Base-by-base conservation (phyloP, 228 moss, liverwort and hornwort species). In the Sphagnum fallax region DNA sequence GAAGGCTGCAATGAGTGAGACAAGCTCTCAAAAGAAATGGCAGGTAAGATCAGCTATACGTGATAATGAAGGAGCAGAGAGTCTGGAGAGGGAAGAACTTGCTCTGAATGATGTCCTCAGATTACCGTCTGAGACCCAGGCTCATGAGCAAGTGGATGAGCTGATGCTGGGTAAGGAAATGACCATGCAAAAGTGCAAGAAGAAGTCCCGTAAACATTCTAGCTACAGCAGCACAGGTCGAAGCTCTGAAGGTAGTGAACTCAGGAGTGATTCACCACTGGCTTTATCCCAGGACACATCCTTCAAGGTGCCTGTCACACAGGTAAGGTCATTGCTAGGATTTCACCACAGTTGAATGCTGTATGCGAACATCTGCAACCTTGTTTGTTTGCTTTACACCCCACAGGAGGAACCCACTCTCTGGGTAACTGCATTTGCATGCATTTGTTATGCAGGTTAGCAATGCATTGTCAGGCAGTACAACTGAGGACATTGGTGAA, bases 241-340 rank as follows among this genome's bases (percentile, higher is more conserved):
- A 69, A 83, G 74, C 72, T 79, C 83, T 79, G 74, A 61, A 65
- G 71, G 71, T 48, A 69, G 66, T 58, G 71, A 83, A 69, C 66
- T 61, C 47, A 71, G 62, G 14, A 57, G 55, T 50, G 76, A 73
- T 52, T 75, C 76, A 16, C 75, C 74, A 7, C 71, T 80, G 73
- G 78, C 75, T 64, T 75, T 71, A 66, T 81, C 81, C 63, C 84
- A 84, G 71, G 78, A 84, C 16, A 78, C 75, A 57, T 81, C 84
- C 47, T 81, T 78, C 60, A 73, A 84, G 65, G 84, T 84, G 59
- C 69, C 73, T 68, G 75, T 78, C 50, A 69, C 81, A n/a, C 84
- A 84, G 81, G 81, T 84, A 32, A 32, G 32, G 32, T 32, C 2
- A 32, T 32, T 32, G 32, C 32, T 32, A 32, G 32, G 32, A 32